phyloP scores from a whole-genome alignment of 2,329 filamentous ascomycete species.

The Fusarium sp. region DNA sequence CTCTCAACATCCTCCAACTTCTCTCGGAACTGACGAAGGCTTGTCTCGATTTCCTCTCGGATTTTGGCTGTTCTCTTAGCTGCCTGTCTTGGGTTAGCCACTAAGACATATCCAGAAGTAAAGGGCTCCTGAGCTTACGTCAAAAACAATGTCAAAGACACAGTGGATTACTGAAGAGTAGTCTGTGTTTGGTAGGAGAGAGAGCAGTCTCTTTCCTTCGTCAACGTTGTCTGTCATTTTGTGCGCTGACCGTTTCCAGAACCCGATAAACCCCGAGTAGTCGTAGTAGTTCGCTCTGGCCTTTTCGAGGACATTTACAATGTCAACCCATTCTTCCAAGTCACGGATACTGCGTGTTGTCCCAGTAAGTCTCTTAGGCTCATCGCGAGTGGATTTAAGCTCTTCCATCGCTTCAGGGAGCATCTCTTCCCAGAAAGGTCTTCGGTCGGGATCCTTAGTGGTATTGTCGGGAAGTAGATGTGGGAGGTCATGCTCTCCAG shows the following conservation, averaged over 20 bases:
- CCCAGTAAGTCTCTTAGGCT: not conserved
- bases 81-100: not conserved
- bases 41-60: not conserved
- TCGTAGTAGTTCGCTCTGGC: not conserved
- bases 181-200: not conserved
- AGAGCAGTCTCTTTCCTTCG: not conserved
- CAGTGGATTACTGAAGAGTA: not conserved
- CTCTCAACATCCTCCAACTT: not conserved
- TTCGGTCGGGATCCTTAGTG: fast-evolving
- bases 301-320: not conserved
- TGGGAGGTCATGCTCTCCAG: not conserved
- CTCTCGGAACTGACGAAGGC: not conserved
- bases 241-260: not conserved
- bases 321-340: not conserved
- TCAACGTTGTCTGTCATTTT: not conserved
- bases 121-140: not conserved
- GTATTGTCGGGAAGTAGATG: fast-evolving
- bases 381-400: not conserved
- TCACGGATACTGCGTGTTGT: not conserved
- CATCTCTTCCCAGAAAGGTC: not conserved
- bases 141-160: not conserved
- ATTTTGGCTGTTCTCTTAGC: not conserved
- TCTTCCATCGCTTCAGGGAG: not conserved
- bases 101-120: fast-evolving
- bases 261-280: not conserved